These are phyloP conservation scores for Starmera caribaea DNA, from an alignment of 805 yeast species.

Conservation along the genomic window DNA sequence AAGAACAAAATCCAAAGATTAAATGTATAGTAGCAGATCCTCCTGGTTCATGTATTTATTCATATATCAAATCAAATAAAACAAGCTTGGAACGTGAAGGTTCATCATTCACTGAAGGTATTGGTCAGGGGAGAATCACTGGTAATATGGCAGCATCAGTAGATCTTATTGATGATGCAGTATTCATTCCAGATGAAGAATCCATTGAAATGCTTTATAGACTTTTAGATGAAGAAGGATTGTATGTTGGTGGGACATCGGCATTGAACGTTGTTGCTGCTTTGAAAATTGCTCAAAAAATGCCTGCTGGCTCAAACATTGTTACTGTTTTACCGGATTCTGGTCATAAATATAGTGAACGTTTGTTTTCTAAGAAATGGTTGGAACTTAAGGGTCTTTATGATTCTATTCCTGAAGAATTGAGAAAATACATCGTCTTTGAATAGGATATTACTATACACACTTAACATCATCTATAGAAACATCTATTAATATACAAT, in stretches of 20 bases:
- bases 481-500: background rate
- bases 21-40: constrained; percentile 80
- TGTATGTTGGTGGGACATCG: constrained; percentile 84
- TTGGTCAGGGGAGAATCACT: constrained; percentile 92
- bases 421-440: constrained; percentile 54
- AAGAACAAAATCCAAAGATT: constrained; percentile 52
- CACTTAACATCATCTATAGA: background rate
- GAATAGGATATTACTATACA: constrained; percentile 11
- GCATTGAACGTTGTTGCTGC: constrained; percentile 92
- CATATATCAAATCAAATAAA: constrained; percentile 66
- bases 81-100: constrained; percentile 64
- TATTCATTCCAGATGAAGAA: constrained; percentile 68
- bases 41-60: constrained; percentile 81
- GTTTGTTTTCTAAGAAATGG: constrained; percentile 75
- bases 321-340: constrained; percentile 88
- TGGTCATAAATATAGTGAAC: constrained; percentile 80
- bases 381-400: constrained; percentile 58
- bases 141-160: constrained; percentile 69
- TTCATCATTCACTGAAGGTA: constrained; percentile 88
- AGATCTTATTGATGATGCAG: constrained; percentile 68
- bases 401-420: constrained; percentile 57
- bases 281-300: constrained; percentile 54
- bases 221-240: constrained; percentile 81
- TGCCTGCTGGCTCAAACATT: constrained; percentile 74
- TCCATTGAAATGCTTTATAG: constrained; percentile 79